Evolutionary conservation across 2,329 filamentous ascomycete species (phyloP).

Genomic region (Fusarium poae): DNA sequence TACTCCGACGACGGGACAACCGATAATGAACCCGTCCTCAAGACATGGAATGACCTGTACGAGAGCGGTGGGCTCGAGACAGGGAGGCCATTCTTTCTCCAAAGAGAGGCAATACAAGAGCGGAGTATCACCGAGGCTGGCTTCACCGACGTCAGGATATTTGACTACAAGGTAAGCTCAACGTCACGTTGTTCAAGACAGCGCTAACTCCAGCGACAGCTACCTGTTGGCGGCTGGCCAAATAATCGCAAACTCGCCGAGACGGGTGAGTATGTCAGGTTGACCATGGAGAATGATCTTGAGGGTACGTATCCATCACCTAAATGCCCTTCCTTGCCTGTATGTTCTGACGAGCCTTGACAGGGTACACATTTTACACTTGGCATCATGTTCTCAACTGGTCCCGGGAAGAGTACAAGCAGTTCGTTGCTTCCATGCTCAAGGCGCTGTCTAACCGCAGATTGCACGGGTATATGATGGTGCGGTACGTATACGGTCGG

Average conservation of each 20-base stretch:
- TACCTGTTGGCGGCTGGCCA: slow-evolving; percentile 43
- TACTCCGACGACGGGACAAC: slow-evolving; percentile 39
- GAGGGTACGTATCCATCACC: slow-evolving; percentile 17
- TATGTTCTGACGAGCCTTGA: background rate
- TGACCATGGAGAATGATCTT: slow-evolving; percentile 45
- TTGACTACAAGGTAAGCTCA: slow-evolving; percentile 38
- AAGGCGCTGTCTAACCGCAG: slow-evolving; percentile 33
- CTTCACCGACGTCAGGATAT: slow-evolving; percentile 32
- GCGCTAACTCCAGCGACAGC: slow-evolving; percentile 17
- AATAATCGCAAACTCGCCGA: slow-evolving; percentile 41
- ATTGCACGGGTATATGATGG: slow-evolving; percentile 40
- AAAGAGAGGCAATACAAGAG: slow-evolving; percentile 32
- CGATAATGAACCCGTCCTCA: slow-evolving; percentile 26
- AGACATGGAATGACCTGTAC: slow-evolving; percentile 30
- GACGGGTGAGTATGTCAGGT: slow-evolving; percentile 36
- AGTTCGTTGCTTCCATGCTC: slow-evolving; percentile 31
- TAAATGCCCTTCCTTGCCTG: background rate
- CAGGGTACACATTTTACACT: slow-evolving; percentile 37
- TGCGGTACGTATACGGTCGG: slow-evolving; percentile 41
- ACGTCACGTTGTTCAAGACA: background rate
- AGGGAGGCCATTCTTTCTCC: slow-evolving; percentile 32
- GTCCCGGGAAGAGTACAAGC: slow-evolving; percentile 38
- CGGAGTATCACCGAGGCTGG: slow-evolving; percentile 38
- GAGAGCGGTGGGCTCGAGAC: slow-evolving; percentile 14
- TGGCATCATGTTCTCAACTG: slow-evolving; percentile 42